Evolutionary conservation across 495 filamentous ascomycete genomes (phyloP), one percentile per base, ranked within the genome.

Genomic region (Neurospora sp.): DNA sequence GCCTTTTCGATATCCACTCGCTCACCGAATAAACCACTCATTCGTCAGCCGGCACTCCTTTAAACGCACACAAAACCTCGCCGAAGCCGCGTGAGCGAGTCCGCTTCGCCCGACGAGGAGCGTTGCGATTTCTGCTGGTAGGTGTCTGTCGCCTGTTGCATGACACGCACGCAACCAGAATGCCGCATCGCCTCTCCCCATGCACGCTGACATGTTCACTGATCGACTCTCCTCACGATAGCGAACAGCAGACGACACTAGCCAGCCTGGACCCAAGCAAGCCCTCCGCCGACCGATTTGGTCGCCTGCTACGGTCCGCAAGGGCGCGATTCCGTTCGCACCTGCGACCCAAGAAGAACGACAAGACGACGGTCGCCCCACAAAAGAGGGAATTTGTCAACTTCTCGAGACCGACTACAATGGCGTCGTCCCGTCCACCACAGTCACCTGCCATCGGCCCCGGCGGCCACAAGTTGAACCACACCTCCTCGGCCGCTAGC

Each of bases 401-500:
- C 12, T 65, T 65, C 53, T 65, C 53, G 53, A 65, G 53, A 65
- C 53, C 53, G 53, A 65, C 35, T 35, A 27, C 53, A 3, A 65
- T 65, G 53, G 53, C 27, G 53, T 59, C 48, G 48, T 65, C 53
- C 31, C 53, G 27, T 35, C 53, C 53, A 35, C 69, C 68, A 27
- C 35, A 42, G 68, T 40, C 39, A 44, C 37, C 68, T 17, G 37
- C 9, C 40, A 20, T 35, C 12, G 69, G 39, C n/a, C n/a, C 69
- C 17, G 44, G 39, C 40, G 22, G 12, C 53, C 53, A 44, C 68
- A 40, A 48, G 14, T 8, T 40, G 31, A 65, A 40, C 40, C 61
- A 40, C 40, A 45, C 20, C 44, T 45, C 48, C 45, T 73, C 72
- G 35, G 70, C 73, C 35, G 71, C 71, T 20, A 69, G 65, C 12